Evolutionary conservation across 225 moss, liverwort and hornwort genomes (phyloP).

Genomic region (Straminergon stramineum): DNA sequence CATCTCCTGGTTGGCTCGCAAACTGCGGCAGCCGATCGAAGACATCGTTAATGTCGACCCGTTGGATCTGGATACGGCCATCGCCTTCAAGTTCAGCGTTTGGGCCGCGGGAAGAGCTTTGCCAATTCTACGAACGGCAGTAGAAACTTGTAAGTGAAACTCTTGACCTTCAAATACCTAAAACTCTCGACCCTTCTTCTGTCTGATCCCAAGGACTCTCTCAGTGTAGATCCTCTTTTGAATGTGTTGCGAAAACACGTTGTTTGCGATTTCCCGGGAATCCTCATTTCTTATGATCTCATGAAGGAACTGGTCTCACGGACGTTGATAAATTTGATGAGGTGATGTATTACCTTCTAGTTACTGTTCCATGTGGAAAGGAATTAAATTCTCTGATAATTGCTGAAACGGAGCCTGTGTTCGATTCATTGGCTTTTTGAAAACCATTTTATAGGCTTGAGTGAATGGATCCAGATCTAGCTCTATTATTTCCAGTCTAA

Average conservation of each 20-base stretch:
- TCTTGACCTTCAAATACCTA: neutral
- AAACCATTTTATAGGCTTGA: neutral
- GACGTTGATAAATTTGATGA: neutral
- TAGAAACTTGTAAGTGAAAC: slow-evolving; percentile 60
- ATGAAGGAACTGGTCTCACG: neutral
- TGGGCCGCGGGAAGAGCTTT: slow-evolving; percentile 55
- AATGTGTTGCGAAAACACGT: neutral
- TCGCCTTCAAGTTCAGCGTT: slow-evolving; percentile 30
- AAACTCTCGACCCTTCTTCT: neutral
- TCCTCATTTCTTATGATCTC: neutral
- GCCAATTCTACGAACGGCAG: slow-evolving; percentile 55
- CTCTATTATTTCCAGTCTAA: neutral
- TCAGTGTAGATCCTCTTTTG: neutral
- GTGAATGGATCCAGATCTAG: neutral
- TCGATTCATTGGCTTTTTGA: neutral
- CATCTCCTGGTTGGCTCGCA: slow-evolving; percentile 44
- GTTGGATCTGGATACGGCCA: slow-evolving; percentile 34
- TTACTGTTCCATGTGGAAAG: neutral
- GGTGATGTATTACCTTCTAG: neutral
- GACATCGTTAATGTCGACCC: slow-evolving; percentile 48
- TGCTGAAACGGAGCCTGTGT: neutral
- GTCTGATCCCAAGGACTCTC: neutral
- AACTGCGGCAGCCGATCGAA: slow-evolving; percentile 41
- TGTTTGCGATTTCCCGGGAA: neutral
- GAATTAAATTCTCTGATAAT: neutral